phyloP scores from a whole-genome alignment of 2,329 filamentous ascomycete species.

The Fusarium odoratissimum region DNA sequence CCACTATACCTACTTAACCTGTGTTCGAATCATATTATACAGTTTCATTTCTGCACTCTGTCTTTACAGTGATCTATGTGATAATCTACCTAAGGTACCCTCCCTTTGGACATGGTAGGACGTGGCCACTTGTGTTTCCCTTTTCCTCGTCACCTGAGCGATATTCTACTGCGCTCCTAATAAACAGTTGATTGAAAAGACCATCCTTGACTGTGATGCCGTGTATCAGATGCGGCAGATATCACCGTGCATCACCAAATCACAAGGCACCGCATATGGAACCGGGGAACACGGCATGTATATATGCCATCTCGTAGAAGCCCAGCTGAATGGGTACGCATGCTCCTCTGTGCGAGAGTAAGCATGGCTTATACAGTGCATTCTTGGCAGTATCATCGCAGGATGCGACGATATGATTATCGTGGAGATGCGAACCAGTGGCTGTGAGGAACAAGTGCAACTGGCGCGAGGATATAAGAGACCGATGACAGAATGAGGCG shows the following conservation, averaged over 20 bases:
- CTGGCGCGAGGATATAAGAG: neutral
- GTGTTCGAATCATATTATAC: neutral
- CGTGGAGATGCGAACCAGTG: neutral
- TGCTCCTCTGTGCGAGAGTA: neutral
- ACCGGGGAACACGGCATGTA: neutral
- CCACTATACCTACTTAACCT: neutral
- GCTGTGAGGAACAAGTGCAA: neutral
- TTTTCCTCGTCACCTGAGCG: neutral
- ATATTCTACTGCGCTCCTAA: neutral
- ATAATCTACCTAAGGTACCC: neutral
- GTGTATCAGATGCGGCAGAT: neutral
- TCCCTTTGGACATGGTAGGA: neutral
- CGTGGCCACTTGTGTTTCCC: neutral
- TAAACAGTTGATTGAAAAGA: neutral
- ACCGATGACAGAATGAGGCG: slow-evolving; percentile 16
- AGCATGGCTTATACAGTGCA: slow-evolving; percentile 10
- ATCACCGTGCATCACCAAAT: slow-evolving; percentile 1
- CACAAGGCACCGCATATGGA: neutral
- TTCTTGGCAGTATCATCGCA: neutral
- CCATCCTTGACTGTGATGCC: neutral
- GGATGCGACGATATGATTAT: neutral
- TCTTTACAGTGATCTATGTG: neutral
- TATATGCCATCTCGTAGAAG: neutral
- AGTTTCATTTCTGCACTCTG: neutral
- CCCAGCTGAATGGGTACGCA: neutral